Percentiles rank a stretch among this genome's conserved stretches.
Evolutionary conservation across 2,329 filamentous ascomycete species (phyloP).

Genomic region (Gliomastix tumulicola): DNA sequence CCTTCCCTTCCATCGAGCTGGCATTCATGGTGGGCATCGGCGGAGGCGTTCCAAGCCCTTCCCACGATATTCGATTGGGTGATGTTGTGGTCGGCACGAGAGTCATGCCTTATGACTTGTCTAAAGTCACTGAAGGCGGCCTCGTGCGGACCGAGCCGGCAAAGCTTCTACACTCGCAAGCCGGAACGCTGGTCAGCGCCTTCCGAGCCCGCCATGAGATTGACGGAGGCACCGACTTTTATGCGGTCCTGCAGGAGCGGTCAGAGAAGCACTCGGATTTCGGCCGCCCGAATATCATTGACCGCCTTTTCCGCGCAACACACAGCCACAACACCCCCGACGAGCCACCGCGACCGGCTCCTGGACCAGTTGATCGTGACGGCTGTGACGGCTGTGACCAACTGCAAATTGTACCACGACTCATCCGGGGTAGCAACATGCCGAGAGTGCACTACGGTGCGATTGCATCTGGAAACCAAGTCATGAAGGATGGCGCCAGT

Average conservation of each 20-base stretch:
- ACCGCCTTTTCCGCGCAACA: conserved; percentile 1
- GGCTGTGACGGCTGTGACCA: conserved; percentile 4
- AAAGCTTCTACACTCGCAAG: background rate
- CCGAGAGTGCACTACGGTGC: conserved; percentile 10
- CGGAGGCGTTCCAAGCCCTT: conserved; percentile 12
- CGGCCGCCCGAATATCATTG: conserved; percentile 8
- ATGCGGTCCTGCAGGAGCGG: background rate
- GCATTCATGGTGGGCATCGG: conserved; percentile 20
- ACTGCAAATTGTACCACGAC: background rate
- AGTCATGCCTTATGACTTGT: conserved; percentile 13
- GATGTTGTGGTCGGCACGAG: conserved; percentile 12
- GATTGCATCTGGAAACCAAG: conserved; percentile 19
- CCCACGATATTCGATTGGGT: conserved; percentile 10
- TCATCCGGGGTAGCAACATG: background rate
- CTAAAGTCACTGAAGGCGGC: conserved; percentile 4
- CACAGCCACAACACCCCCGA: too few species aligned
- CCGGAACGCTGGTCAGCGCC: conserved; percentile 4
- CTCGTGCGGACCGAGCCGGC: background rate
- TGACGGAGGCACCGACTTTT: too few species aligned
- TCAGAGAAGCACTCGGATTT: background rate
- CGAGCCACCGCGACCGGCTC: too few species aligned
- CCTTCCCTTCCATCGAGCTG: too few species aligned
- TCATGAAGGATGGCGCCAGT: conserved; percentile 19
- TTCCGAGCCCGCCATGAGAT: conserved; percentile 2
- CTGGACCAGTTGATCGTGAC: too few species aligned